A percentile compares a stretch with the other conserved stretches of the same genome.
Evolutionary conservation across 805 yeast species (phyloP).

Genomic region (Pichia membranifaciens): DNA sequence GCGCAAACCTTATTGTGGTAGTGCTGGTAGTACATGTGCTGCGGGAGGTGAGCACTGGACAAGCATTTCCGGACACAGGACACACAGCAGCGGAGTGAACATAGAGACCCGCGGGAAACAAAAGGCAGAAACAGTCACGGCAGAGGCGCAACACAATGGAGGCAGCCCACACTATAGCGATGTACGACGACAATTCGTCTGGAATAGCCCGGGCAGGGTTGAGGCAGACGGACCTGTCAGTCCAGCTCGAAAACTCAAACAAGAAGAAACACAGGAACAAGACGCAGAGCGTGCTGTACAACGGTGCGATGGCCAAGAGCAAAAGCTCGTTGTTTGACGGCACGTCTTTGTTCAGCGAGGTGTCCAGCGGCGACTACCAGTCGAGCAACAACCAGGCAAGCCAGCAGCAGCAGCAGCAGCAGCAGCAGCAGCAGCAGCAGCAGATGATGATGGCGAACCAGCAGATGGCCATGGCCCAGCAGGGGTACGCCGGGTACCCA

Average conservation of each 20-base stretch:
- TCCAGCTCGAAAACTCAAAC: slow-evolving; percentile 20
- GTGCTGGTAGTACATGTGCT: neutral
- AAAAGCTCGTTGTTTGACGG: slow-evolving; percentile 11
- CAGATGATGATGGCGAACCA: slow-evolving; percentile 1
- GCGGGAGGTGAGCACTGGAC: too few species aligned
- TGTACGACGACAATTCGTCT: slow-evolving; percentile 11
- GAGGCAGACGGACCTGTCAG: slow-evolving; percentile 26
- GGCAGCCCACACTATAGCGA: neutral
- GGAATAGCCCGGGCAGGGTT: slow-evolving; percentile 28
- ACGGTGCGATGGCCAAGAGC: slow-evolving; percentile 10
- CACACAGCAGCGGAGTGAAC: neutral
- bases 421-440: slow-evolving; percentile 8
- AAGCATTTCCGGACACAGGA: too few species aligned
- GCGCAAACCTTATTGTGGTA: neutral
- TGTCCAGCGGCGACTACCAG: neutral
- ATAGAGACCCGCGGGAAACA: neutral
- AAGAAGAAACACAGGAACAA: slow-evolving; percentile 25
- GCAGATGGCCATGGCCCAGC: slow-evolving; percentile 1
- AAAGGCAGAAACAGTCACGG: neutral
- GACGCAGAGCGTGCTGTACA: slow-evolving; percentile 17
- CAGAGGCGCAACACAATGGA: neutral
- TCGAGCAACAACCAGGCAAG: neutral
- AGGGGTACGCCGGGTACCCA: neutral
- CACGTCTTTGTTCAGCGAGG: slow-evolving; percentile 11
- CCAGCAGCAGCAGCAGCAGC: neutral